Conservation (phyloP, 768 basidiomycete genomes). For the Amyloporia xantha region DNA sequence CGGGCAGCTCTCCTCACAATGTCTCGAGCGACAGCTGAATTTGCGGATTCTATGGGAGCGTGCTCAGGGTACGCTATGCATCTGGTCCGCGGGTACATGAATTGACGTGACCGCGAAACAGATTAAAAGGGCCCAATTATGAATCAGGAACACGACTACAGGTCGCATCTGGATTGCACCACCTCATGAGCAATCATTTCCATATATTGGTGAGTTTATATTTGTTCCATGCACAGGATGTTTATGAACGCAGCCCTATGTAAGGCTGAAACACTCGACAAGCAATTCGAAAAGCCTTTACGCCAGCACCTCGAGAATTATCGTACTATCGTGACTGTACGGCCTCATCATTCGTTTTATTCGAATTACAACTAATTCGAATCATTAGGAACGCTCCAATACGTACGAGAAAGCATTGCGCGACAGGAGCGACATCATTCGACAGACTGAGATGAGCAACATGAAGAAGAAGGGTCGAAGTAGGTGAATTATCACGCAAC, state of each 20-base stretch:
- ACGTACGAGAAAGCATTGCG: constrained; percentile 77
- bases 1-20: constrained; percentile 74
- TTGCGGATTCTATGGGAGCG: constrained; percentile 81
- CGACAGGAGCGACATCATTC: constrained; percentile 80
- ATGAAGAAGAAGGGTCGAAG: constrained; percentile 84
- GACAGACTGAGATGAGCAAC: constrained; percentile 77
- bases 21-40: constrained; percentile 76
- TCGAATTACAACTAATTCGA: background rate
- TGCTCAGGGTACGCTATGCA: constrained; percentile 62
- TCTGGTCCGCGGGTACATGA: background rate
- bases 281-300: constrained; percentile 84
- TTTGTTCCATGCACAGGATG: too few relatives aligned
- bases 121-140: constrained; percentile 73
- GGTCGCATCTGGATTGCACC: constrained; percentile 83
- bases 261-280: constrained; percentile 83
- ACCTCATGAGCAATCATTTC: constrained; percentile 89
- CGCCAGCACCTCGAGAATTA: constrained; percentile 82
- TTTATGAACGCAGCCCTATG: background rate
- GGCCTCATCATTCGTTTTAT: constrained; percentile 12
- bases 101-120: constrained; percentile 21
- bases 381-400: constrained; percentile 73
- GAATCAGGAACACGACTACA: constrained; percentile 78
- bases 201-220: constrained; percentile 82
- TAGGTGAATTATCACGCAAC: constrained; percentile 39
- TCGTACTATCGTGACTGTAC: constrained; percentile 61